Base-by-base conservation (phyloP, 2,329 filamentous ascomycete genomes). In the Sclerotinia subarctica region DNA sequence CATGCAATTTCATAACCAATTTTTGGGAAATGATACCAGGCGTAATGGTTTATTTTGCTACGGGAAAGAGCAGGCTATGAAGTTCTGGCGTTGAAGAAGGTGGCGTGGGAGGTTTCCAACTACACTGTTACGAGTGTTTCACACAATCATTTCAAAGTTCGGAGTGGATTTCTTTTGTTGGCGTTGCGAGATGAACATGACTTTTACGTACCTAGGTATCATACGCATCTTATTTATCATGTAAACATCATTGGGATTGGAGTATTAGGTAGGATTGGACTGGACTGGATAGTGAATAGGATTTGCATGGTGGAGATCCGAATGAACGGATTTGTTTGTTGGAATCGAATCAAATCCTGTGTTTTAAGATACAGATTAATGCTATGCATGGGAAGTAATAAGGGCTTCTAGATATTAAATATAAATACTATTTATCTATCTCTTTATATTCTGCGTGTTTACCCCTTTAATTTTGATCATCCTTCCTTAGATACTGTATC, bases 21-120 rank as follows among this genome's bases (percentile, higher is more conserved):
- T 19, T 53, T 54, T 35, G 65, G 65, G 21, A 52, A 51, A 67
- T 46, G 32, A 68, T 66, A 64, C 49, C 35, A 62, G 58, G 64
- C 46, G 56, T 51, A 62, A 51, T 47, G 29, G 29, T 17, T 56
- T 19, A 13, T 46, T 42, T 46, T 26, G 6, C 19, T 44, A 58
- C 8, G 35, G 26, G 35, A 35, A 57, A 24, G 15, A 4, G 53
- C 32, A 51, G 19, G 17, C 42, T 6, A 63, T 26, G 46, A 63
- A 24, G 46, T 51, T 51, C 15, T 24, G 59, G 59, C 59, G 59
- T 63, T 63, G 17, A n/a, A 63, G n/a, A 62, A 35, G 35, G 35
- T 8, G 35, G 35, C 7, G 1, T 29, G 29, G 44, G 5, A 4
- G 13, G 4, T 10, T 62, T 51, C 46, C 19, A 62, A 51, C 32